A percentile compares a stretch with the other conserved stretches of the same genome.
Evolutionary conservation across 169 alveolate genomes (phyloP).

Genomic region (Plasmodium yoelii): DNA sequence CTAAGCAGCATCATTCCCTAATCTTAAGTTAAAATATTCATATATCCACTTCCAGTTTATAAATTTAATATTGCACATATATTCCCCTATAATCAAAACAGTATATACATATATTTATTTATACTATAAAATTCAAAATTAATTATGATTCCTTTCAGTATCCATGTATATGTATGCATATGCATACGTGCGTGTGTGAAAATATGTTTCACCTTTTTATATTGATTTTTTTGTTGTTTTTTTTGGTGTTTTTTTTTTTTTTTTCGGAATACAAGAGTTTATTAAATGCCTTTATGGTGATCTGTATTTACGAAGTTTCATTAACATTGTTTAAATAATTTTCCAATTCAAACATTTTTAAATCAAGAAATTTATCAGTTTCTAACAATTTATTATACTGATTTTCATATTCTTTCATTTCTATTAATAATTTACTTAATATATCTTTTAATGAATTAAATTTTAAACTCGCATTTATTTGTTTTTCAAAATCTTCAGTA

Average conservation of each 20-base stretch:
- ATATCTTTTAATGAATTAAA: conserved; percentile 72
- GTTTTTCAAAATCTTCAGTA: conserved; percentile 73
- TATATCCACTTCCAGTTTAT: too few relatives aligned
- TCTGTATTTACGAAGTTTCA: conserved; percentile 13
- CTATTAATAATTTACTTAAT: conserved; percentile 53
- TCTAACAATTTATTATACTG: conserved; percentile 54
- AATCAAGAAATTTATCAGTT: conserved; percentile 60
- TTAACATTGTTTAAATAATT: conserved; percentile 26
- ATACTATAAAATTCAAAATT: background rate
- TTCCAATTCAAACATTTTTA: conserved; percentile 60
- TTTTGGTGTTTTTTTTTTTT: background rate
- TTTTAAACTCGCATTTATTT: conserved; percentile 57
- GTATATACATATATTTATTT: background rate
- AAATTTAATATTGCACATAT: too few relatives aligned
- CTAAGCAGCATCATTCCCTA: too few relatives aligned
- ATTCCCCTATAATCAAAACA: background rate
- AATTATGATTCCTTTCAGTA: background rate
- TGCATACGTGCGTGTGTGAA: background rate
- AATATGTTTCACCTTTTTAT: background rate
- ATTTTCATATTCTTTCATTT: conserved; percentile 69
- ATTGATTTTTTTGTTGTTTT: background rate
- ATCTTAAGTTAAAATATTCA: too few relatives aligned
- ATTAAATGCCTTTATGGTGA: background rate
- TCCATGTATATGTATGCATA: background rate
- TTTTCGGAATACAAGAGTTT: background rate